Evolutionary conservation across 148 eudicot genomes (phyloP).

Genomic region (Polygonum maritimum): DNA sequence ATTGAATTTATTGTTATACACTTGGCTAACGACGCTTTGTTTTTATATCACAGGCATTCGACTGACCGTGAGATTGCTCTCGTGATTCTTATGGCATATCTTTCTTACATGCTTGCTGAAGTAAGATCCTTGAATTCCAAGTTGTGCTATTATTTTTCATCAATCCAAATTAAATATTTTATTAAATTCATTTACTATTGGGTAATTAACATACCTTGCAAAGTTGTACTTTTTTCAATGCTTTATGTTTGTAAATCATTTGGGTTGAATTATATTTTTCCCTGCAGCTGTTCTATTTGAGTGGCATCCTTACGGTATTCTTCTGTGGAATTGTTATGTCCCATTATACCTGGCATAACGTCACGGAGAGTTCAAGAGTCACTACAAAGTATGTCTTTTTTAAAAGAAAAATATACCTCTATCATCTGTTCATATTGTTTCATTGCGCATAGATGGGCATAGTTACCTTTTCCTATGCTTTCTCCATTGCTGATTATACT

Average conservation of each 20-base stretch:
- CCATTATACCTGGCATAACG: conserved; percentile 59
- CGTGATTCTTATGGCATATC: conserved; percentile 51
- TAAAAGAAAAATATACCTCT: neutral
- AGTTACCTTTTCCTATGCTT: neutral
- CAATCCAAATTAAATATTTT: neutral
- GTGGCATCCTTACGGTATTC: conserved; percentile 58
- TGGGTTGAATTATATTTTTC: neutral
- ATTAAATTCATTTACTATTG: neutral
- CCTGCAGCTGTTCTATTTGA: conserved; percentile 41
- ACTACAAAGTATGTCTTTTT: conserved; percentile 33
- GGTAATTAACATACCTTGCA: neutral
- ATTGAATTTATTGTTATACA: neutral
- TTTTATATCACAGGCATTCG: conserved; percentile 37
- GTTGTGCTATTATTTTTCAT: neutral
- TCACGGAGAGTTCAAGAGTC: conserved; percentile 45
- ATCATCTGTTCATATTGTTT: neutral
- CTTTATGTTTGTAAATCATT: neutral
- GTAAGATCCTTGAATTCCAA: conserved; percentile 19
- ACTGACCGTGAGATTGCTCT: conserved; percentile 51
- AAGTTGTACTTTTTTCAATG: neutral
- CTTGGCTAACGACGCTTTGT: neutral
- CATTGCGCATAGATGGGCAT: neutral
- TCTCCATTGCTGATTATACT: conserved; percentile 5
- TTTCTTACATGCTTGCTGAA: conserved; percentile 49
- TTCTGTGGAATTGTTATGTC: conserved; percentile 63